Base-by-base conservation (phyloP, 176 grass and related monocot species). In the Triticum timopheevii region DNA sequence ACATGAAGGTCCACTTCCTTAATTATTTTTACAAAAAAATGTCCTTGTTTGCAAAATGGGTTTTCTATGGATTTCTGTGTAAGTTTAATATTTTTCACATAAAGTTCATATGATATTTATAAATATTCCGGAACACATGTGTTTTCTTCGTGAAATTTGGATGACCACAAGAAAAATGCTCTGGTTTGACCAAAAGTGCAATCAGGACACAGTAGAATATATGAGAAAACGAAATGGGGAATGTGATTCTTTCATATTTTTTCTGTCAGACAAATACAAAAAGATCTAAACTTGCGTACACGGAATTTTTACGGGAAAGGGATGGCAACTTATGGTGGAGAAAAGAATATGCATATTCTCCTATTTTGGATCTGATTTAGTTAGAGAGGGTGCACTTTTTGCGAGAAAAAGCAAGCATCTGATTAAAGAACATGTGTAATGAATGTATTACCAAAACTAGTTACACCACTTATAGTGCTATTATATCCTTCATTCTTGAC, bases 211-310 rank as follows among this genome's bases (percentile, higher is more conserved):
- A 52, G 35, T 24, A 82, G 65, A 82, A 56, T 82, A 28, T 33
- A 4, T 33, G 20, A 7, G 28, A 82, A 82, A 69, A 56, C 13
- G 30, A 68, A 85, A 67, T 25, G 63, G 42, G 49, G 62, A 85
- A 85, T 68, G 42, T 3, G 83, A 67, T 85, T 78, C 73, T 50
- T 65, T 76, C 20, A 31, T 52, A 39, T 39, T 39, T 73, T 72
- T 72, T 65, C 44, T 11, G 19, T 68, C 33, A 54, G 39, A 52
- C 23, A 64, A 66, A 49, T 47, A 64, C 25, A 52, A 67, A 34
- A 66, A 10, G 12, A 52, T 42, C 61, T 20, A 52, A 17, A 66
- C 45, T 77, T 50, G 5, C 19, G 5, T 33, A 47, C 33, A 54
- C 27, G 19, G 19, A 76, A 45, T 49, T 34, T 13, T 6, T 24